Base-by-base conservation (phyloP, 2,329 filamentous ascomycete species). In the Trichoderma polysporum region DNA sequence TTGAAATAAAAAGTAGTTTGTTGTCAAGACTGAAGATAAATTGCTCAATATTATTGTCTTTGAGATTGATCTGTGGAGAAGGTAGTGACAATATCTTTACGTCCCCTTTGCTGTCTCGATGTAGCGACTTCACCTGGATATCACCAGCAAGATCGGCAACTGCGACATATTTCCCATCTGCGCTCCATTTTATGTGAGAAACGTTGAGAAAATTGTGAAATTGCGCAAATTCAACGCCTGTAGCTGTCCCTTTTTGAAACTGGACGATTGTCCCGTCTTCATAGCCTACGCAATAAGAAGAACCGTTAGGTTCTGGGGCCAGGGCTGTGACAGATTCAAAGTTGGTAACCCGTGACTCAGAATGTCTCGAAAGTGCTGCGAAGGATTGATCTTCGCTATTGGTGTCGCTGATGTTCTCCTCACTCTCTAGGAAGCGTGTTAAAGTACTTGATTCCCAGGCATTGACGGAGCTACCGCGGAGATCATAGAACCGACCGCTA, bases 121-220 rank as follows among this genome's bases (percentile, higher is more conserved):
- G 50, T 10, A 54, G 3, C 9, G 2, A 19, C 10, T 54, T 54
- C 8, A 54, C 29, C 17, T 54, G 29, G 17, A 54, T 29, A n/a
- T 54, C 50, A n/a, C 50, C 50, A 13, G 50, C 29, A 9, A 54
- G n/a, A 22, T 54, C 50, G 2, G 50, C 50, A 35, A 54, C 29
- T 6, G 50, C 50, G 13, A 54, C 27, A 1, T 33, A 68, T 17
- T 31, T 57, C 41, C 58, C 59, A 47, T 68, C 66, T 33, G 41
- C 52, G 19, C 25, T 60, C 66, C 66, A 68, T 25, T 58, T 57
- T 29, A 68, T 56, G 13, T 39, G 33, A 15, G 19, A 19, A 25
- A 56, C 50, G 10, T 39, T 25, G 22, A 56, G 53, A 3, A 56
- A 56, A 8, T 39, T 56, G 33, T 25, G n/a, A 56, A 39, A 56